A percentile compares a stretch with the other conserved stretches of the same genome.
Conservation (phyloP, 352 stramenopile species). For the Phytophthora agathidicida region DNA sequence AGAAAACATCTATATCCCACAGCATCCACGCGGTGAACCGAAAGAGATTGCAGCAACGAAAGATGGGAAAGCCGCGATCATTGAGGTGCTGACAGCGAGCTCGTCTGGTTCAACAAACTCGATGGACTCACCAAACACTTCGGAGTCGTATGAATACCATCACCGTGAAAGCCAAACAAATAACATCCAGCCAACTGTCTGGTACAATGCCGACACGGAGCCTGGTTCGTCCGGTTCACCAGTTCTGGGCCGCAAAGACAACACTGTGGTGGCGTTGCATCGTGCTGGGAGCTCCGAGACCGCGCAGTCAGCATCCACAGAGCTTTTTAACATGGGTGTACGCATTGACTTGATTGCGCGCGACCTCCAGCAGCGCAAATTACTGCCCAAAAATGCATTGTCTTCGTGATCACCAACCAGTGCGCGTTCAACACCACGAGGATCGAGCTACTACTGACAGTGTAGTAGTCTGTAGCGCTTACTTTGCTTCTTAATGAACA, state of each 20-base stretch:
- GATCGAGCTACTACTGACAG: background rate
- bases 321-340: constrained; percentile 33
- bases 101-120: too few species aligned
- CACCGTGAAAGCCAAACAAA: constrained; percentile 17
- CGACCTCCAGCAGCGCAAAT: constrained; percentile 31
- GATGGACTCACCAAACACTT: background rate
- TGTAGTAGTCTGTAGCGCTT: background rate
- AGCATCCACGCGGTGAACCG: constrained; percentile 64
- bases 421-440: background rate
- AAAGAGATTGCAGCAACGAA: constrained; percentile 64
- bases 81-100: constrained; percentile 38
- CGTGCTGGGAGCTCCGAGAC: constrained; percentile 51
- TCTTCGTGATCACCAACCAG: constrained; percentile 17
- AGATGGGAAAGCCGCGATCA: constrained; percentile 45
- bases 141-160: constrained; percentile 1
- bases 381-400: constrained; percentile 28
- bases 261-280: constrained; percentile 73
- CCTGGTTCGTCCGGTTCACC: constrained; percentile 72
- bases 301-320: constrained; percentile 37
- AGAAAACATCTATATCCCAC: constrained; percentile 68
- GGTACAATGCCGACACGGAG: constrained; percentile 73
- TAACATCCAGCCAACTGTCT: constrained; percentile 46
- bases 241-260: constrained; percentile 61
- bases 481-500: constrained; percentile 5
- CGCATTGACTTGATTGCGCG: constrained; percentile 38